Evolutionary conservation across 176 grass and related monocot species (phyloP).

Genomic region (Thalia dealbata): DNA sequence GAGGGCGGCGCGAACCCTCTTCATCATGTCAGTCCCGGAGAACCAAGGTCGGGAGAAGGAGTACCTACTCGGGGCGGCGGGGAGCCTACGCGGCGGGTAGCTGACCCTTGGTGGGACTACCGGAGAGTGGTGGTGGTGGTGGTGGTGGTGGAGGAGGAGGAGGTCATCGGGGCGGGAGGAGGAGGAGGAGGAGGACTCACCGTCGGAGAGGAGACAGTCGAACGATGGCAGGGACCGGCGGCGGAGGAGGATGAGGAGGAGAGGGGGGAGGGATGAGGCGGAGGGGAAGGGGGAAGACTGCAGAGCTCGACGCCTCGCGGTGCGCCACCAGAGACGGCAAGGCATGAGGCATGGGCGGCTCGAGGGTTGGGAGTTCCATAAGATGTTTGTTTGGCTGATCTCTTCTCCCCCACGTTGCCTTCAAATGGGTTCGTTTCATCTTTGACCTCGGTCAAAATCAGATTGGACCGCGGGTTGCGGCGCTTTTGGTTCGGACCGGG

Average conservation of each 20-base stretch:
- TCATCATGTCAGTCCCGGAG: neutral
- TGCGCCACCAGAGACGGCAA: neutral
- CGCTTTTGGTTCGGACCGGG: too few relatives aligned
- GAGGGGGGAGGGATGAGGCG: neutral
- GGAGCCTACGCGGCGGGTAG: neutral
- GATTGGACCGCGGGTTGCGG: too few relatives aligned
- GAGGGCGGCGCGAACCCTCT: slow-evolving; percentile 1
- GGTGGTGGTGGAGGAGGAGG: neutral
- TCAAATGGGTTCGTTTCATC: too few relatives aligned
- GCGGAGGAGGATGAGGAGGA: neutral
- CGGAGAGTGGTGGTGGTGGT: neutral
- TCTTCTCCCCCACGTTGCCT: too few relatives aligned
- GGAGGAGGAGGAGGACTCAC: neutral
- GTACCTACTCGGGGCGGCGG: neutral
- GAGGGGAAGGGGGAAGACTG: neutral
- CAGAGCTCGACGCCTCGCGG: neutral
- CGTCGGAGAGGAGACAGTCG: neutral
- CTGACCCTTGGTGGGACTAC: neutral
- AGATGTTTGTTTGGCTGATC: too few relatives aligned
- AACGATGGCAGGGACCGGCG: neutral
- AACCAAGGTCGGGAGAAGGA: slow-evolving; percentile 12
- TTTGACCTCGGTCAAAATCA: too few relatives aligned
- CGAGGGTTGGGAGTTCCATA: too few relatives aligned
- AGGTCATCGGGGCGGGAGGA: neutral
- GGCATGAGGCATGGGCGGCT: neutral